phyloP scores from a whole-genome alignment of 495 filamentous ascomycete species.

The Physcia stellaris region DNA sequence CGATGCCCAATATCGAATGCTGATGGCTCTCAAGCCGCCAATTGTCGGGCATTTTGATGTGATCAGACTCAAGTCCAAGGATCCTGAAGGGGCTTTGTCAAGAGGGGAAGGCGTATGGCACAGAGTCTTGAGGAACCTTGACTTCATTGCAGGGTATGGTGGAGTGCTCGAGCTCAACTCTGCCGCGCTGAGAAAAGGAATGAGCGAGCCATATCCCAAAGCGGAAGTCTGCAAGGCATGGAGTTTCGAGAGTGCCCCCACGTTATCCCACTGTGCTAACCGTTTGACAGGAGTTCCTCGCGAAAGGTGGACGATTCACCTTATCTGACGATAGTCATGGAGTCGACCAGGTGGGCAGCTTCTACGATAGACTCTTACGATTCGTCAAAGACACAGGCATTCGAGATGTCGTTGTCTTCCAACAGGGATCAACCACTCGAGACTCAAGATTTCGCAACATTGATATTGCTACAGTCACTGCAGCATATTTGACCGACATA shows the following conservation, averaged over 20 bases:
- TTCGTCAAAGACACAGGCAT: conserved; percentile 41
- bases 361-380: conserved; percentile 45
- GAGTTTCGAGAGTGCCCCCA: conserved; percentile 12
- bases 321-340: conserved; percentile 88
- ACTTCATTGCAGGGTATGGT: conserved; percentile 53
- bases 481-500: no score
- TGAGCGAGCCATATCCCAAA: conserved; percentile 79
- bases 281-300: conserved; percentile 37
- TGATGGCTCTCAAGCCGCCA: conserved; percentile 54
- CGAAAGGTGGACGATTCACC: conserved; percentile 64
- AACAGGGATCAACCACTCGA: conserved; percentile 12
- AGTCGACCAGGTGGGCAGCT: conserved; percentile 61
- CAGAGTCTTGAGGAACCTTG: conserved; percentile 58
- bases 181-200: conserved; percentile 72
- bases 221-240: conserved; percentile 63
- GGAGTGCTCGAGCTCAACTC: conserved; percentile 84
- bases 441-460: conserved; percentile 32
- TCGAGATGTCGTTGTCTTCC: conserved; percentile 26
- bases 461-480: no score
- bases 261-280: neutral
- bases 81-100: conserved; percentile 44
- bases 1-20: conserved; percentile 73
- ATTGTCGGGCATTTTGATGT: conserved; percentile 93
- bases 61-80: conserved; percentile 62
- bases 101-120: conserved; percentile 52